A percentile compares a stretch with the other conserved stretches of the same genome.
Evolutionary conservation across 1,284 basidiomycete genomes (phyloP).

Genomic region (Tilletia walkeri): DNA sequence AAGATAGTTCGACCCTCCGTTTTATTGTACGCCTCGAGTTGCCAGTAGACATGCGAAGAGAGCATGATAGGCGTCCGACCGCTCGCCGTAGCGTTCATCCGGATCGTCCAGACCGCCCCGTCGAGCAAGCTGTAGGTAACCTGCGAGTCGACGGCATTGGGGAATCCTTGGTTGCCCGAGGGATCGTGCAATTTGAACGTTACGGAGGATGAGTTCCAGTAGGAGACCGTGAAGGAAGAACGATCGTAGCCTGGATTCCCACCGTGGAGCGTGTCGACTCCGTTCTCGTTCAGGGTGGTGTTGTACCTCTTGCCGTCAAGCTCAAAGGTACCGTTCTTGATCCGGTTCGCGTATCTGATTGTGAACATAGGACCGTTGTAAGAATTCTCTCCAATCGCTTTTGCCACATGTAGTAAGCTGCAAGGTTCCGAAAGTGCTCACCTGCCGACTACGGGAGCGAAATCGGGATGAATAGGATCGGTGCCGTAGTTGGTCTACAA

Average conservation of each 20-base stretch:
- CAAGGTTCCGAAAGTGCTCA: not conserved
- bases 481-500: conserved; percentile 41
- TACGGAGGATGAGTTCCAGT: conserved; percentile 30
- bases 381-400: too few species aligned
- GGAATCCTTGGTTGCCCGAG: conserved; percentile 51
- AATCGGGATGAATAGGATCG: conserved; percentile 48
- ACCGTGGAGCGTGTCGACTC: conserved; percentile 45
- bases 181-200: conserved; percentile 40
- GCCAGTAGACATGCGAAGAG: conserved; percentile 52
- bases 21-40: conserved; percentile 41
- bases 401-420: too few species aligned
- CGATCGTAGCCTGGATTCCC: conserved; percentile 48
- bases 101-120: conserved; percentile 34
- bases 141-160: conserved; percentile 31
- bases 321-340: conserved; percentile 51
- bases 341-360: conserved; percentile 41
- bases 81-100: conserved; percentile 35
- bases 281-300: conserved; percentile 37
- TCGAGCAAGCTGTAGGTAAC: conserved; percentile 33
- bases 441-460: conserved; percentile 45
- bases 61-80: conserved; percentile 47
- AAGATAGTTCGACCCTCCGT: conserved; percentile 27
- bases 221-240: conserved; percentile 33
- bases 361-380: too few species aligned
- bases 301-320: conserved; percentile 37